Conservation (phyloP, 495 filamentous ascomycete species). For the Penicillium macrosclerotiorum region DNA sequence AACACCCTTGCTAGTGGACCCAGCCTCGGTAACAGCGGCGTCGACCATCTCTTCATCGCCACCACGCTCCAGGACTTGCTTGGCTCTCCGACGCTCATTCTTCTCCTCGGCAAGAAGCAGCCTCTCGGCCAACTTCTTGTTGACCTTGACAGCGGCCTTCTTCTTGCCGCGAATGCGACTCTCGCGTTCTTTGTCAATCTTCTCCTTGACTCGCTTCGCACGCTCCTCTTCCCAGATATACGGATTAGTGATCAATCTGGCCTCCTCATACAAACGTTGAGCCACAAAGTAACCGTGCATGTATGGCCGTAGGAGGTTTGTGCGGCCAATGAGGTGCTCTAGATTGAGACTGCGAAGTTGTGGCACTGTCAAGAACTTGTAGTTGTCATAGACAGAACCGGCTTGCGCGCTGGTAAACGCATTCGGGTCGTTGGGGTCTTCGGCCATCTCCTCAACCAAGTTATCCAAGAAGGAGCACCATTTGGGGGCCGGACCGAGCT, state of each 20-base stretch:
- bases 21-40: slow-evolving; percentile 24
- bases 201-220: slow-evolving; percentile 81
- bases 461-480: slow-evolving; percentile 98
- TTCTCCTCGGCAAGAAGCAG: slow-evolving; percentile 78
- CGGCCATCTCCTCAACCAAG: slow-evolving; percentile 97
- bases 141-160: slow-evolving; percentile 88
- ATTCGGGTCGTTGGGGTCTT: slow-evolving; percentile 67
- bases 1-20: slow-evolving; percentile 54
- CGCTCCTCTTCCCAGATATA: slow-evolving; percentile 89
- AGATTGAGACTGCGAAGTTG: slow-evolving; percentile 79
- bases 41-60: slow-evolving; percentile 51
- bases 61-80: slow-evolving; percentile 54
- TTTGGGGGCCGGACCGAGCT: slow-evolving; percentile 83
- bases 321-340: slow-evolving; percentile 83
- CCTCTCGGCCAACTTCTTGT: slow-evolving; percentile 80
- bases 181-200: slow-evolving; percentile 90
- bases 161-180: slow-evolving; percentile 89
- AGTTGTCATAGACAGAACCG: slow-evolving; percentile 92
- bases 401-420: slow-evolving; percentile 51
- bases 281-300: slow-evolving; percentile 99
- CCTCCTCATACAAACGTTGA: slow-evolving; percentile 90
- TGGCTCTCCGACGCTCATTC: slow-evolving; percentile 63
- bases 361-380: slow-evolving; percentile 88
- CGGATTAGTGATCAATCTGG: slow-evolving; percentile 85
- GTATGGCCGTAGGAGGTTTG: slow-evolving; percentile 83